phyloP scores from a whole-genome alignment of 257 asterid species.

The Capsicum chinense region DNA sequence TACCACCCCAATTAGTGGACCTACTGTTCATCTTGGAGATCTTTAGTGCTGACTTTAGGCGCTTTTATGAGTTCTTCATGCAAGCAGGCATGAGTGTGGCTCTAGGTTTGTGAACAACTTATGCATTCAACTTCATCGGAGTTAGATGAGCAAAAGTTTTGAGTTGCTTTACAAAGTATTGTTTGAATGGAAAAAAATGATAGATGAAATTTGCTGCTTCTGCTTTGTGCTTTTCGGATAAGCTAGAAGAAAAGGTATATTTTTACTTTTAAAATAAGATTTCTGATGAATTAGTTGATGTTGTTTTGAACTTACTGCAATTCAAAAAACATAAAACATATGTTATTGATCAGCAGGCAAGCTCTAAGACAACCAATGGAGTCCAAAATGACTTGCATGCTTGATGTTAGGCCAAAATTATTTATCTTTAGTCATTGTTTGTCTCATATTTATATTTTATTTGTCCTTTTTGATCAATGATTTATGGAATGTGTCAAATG shows the following conservation, averaged over 20 bases:
- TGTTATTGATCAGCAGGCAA: constrained; percentile 46
- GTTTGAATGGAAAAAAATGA: neutral
- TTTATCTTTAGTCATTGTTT: neutral
- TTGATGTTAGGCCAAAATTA: no score
- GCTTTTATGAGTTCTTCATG: constrained; percentile 5
- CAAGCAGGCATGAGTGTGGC: neutral
- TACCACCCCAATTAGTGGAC: neutral
- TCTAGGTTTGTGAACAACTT: neutral
- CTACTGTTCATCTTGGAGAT: neutral
- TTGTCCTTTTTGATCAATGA: no score
- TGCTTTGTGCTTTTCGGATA: constrained; percentile 44
- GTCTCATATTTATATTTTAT: no score
- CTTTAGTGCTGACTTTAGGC: neutral
- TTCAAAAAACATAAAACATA: neutral
- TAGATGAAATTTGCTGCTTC: constrained; percentile 34
- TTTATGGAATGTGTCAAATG: no score
- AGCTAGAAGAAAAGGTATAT: constrained; percentile 48
- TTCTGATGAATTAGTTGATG: neutral
- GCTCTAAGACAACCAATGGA: constrained; percentile 34
- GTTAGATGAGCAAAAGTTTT: constrained; percentile 6
- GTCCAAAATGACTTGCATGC: constrained; percentile 51
- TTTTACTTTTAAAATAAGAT: neutral
- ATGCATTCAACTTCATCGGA: neutral
- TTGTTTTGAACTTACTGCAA: neutral
- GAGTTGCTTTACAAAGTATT: constrained; percentile 16